Evolutionary conservation across 345 rosid genomes (phyloP).

Genomic region (Sonneratia caseolaris): DNA sequence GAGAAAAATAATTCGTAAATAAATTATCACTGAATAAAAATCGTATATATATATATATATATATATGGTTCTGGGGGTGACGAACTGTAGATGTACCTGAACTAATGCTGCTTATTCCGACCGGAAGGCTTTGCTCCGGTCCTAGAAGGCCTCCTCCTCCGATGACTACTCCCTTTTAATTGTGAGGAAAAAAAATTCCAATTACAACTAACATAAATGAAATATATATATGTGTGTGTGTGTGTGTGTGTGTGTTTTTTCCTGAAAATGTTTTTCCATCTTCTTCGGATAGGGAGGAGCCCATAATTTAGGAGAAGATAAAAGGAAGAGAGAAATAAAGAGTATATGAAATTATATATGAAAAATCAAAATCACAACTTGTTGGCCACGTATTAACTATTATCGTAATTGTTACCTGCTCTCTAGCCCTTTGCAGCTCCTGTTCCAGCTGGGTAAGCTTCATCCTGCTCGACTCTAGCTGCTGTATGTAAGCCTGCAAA

Average conservation of each 20-base stretch:
- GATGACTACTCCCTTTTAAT: slow-evolving; percentile 55
- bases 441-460: slow-evolving; percentile 88
- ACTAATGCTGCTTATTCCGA: slow-evolving; percentile 43
- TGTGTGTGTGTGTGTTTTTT: no score
- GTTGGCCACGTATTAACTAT: no score
- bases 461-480: slow-evolving; percentile 92
- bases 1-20: no score
- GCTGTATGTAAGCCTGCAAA: slow-evolving; percentile 89
- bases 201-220: not conserved
- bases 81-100: slow-evolving; percentile 31
- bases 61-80: not conserved
- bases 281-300: no score
- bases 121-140: slow-evolving; percentile 57
- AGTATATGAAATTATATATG: no score
- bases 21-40: no score
- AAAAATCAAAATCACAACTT: no score
- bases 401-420: slow-evolving; percentile 38
- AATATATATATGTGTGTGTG: not conserved
- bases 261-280: no score
- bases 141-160: slow-evolving; percentile 57
- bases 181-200: slow-evolving; percentile 1
- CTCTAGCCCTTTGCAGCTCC: slow-evolving; percentile 84
- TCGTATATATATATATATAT: no score
- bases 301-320: no score
- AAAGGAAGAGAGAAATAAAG: no score